Percentiles rank a stretch among this genome's conserved stretches.
Conservation (phyloP, 345 rosid genomes). For the Camelina neglecta region DNA sequence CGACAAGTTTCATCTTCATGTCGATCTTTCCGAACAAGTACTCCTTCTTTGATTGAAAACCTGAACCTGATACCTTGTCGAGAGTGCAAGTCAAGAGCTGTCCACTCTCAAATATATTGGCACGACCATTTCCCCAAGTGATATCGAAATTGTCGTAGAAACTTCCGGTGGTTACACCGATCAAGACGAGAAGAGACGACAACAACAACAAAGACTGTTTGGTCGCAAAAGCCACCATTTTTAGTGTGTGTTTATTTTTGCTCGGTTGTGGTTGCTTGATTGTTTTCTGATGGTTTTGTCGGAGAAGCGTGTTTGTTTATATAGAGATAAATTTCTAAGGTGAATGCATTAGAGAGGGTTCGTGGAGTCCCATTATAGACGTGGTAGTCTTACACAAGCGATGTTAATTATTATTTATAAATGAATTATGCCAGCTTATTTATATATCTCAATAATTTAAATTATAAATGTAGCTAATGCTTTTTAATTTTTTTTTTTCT, state of each 20-base stretch:
- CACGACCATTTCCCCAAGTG: conserved; percentile 70
- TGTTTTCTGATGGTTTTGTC: conserved; percentile 24
- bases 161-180: conserved; percentile 40
- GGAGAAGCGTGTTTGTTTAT: conserved; percentile 26
- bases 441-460: background rate
- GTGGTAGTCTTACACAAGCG: conserved; percentile 18
- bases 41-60: conserved; percentile 66
- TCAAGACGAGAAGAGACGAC: conserved; percentile 10
- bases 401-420: background rate
- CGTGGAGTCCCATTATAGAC: conserved; percentile 42
- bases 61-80: conserved; percentile 74
- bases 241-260: background rate
- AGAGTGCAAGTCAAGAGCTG: conserved; percentile 60
- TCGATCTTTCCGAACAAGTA: conserved; percentile 68
- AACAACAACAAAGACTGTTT: conserved; percentile 28
- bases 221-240: conserved; percentile 36
- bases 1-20: conserved; percentile 73
- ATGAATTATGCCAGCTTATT: background rate
- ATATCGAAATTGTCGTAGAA: conserved; percentile 60
- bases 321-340: background rate
- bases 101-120: conserved; percentile 57
- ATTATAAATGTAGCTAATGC: background rate
- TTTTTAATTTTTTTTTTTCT: background rate
- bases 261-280: background rate
- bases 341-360: conserved; percentile 14